A percentile compares a stretch with the other conserved stretches of the same genome.
Conservation (phyloP, 768 basidiomycete species). For the Cytidiella melzeri region DNA sequence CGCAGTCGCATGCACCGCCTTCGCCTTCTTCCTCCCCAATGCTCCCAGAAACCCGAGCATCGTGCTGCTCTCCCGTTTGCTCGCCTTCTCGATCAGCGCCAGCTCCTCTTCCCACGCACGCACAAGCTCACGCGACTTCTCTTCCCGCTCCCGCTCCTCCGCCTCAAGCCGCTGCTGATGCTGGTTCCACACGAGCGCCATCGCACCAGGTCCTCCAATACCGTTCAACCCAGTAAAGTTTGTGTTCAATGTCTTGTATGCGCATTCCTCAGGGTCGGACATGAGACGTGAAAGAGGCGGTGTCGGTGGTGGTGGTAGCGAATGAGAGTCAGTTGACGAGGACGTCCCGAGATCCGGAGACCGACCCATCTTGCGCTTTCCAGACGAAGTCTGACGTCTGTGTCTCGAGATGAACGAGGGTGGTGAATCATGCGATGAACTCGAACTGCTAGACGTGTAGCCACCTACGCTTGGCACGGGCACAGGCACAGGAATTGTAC, state of each 20-base stretch:
- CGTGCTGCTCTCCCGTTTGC: conserved; percentile 33
- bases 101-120: conserved; percentile 77
- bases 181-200: not conserved
- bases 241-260: not conserved
- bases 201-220: not conserved
- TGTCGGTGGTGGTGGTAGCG: not conserved
- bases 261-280: not conserved
- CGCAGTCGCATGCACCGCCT: not conserved
- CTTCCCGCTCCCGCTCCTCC: conserved; percentile 1
- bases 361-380: not conserved
- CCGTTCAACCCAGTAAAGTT: not conserved
- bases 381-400: too few relatives aligned
- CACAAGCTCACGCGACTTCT: conserved; percentile 18
- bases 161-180: not conserved
- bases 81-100: conserved; percentile 60
- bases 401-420: not conserved
- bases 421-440: not conserved
- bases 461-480: conserved; percentile 1
- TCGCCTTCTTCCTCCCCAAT: conserved; percentile 20
- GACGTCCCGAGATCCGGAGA: not conserved
- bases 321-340: not conserved
- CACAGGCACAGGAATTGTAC: conserved; percentile 9
- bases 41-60: conserved; percentile 30
- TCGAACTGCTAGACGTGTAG: not conserved
- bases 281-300: not conserved